These are phyloP conservation scores for Sindora glabra DNA, from an alignment of 306 rosid genomes.

Conservation along the genomic window DNA sequence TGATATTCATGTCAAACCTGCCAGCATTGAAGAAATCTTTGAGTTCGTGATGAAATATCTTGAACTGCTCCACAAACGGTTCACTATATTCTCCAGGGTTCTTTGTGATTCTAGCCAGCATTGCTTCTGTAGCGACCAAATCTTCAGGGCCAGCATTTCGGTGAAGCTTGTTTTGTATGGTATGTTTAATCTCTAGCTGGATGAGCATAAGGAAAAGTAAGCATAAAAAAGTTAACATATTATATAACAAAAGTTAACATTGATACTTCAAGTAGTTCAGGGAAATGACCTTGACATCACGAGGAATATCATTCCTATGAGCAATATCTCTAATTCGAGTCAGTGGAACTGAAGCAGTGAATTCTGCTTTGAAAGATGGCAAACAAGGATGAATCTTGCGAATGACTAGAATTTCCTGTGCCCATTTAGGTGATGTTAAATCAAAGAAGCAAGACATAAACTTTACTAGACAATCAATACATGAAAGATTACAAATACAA, in stretches of 20 bases:
- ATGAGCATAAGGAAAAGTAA: conserved; percentile 12
- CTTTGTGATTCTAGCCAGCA: conserved; percentile 82
- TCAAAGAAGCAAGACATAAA: conserved; percentile 10
- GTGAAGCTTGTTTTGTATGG: conserved; percentile 98
- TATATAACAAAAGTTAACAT: conserved; percentile 5
- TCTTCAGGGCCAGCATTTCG: conserved; percentile 99
- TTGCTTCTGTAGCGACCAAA: conserved; percentile 91
- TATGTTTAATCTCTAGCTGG: conserved; percentile 90
- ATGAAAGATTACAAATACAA: not conserved
- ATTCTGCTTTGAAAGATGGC: conserved; percentile 97
- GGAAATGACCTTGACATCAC: conserved; percentile 73
- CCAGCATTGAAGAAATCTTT: conserved; percentile 99
- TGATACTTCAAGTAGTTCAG: conserved; percentile 1
- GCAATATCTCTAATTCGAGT: conserved; percentile 98
- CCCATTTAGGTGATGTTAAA: conserved; percentile 12
- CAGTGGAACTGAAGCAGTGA: conserved; percentile 94
- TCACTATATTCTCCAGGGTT: conserved; percentile 78
- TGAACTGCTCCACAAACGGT: conserved; percentile 80
- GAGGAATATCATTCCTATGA: conserved; percentile 94
- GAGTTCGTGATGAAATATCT: conserved; percentile 82
- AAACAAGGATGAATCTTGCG: conserved; percentile 92
- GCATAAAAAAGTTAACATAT: conserved; percentile 15
- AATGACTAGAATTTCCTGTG: conserved; percentile 73
- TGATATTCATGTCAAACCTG: conserved; percentile 50
- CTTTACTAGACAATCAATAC: not conserved